Evolutionary conservation across 306 rosid species (phyloP).

Genomic region (Rubus idaeus): DNA sequence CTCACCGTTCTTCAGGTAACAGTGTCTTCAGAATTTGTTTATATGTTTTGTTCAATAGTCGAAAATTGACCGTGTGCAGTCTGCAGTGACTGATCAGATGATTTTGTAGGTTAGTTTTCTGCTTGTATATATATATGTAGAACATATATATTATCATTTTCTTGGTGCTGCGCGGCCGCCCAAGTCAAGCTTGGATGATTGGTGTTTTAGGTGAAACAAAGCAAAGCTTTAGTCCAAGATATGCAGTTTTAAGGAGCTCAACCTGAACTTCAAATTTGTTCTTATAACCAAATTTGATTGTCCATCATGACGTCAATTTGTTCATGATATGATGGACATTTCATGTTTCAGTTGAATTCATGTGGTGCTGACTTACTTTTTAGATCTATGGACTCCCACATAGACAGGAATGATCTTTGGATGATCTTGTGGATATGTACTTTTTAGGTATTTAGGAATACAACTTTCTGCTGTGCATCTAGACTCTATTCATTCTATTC

Average conservation of each 20-base stretch:
- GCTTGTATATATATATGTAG: background rate
- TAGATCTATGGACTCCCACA: background rate
- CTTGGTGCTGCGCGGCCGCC: background rate
- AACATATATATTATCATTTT: background rate
- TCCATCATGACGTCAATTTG: background rate
- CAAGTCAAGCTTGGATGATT: background rate
- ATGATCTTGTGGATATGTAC: background rate
- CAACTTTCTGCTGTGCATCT: background rate
- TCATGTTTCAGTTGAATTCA: background rate
- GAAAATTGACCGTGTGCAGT: background rate
- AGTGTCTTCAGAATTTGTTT: background rate
- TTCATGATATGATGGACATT: too few species aligned
- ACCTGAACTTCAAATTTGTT: background rate
- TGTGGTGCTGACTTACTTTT: background rate
- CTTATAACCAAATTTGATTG: background rate
- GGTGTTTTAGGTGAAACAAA: background rate
- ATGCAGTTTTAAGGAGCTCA: background rate
- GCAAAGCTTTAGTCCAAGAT: background rate
- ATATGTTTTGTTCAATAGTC: background rate
- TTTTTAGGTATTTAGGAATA: background rate
- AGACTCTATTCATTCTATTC: background rate
- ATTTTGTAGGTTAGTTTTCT: background rate
- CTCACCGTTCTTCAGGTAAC: conserved; percentile 56
- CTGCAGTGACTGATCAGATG: background rate
- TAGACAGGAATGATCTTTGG: background rate